These are phyloP conservation scores for Hypsizygus marmoreus DNA, from an alignment of 768 basidiomycete genomes.

Conservation along the genomic window DNA sequence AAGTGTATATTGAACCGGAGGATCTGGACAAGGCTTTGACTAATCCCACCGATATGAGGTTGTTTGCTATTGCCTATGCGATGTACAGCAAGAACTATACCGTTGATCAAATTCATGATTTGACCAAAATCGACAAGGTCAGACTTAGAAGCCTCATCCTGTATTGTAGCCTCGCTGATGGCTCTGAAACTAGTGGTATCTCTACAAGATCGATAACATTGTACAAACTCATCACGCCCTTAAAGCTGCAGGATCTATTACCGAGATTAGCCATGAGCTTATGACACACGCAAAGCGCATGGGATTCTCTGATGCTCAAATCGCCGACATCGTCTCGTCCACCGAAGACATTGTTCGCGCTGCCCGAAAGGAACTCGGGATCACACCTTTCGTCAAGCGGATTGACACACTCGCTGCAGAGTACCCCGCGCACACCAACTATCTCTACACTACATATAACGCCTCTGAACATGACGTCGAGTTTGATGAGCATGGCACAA, in stretches of 20 bases:
- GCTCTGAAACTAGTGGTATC: conserved; percentile 73
- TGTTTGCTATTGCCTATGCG: conserved; percentile 97
- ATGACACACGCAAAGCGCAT: conserved; percentile 88
- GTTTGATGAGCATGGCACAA: conserved; percentile 96
- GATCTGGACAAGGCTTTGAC: conserved; percentile 79
- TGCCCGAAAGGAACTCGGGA: conserved; percentile 80
- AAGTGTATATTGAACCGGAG: conserved; percentile 88
- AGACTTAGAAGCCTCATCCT: conserved; percentile 9
- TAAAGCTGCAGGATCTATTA: conserved; percentile 68
- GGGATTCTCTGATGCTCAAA: conserved; percentile 95
- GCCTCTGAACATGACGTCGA: conserved; percentile 94
- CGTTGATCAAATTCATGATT: conserved; percentile 85
- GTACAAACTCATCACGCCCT: conserved; percentile 83
- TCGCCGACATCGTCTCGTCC: conserved; percentile 75
- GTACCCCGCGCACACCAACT: conserved; percentile 98
- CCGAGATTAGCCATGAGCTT: conserved; percentile 70
- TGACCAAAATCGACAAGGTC: conserved; percentile 98
- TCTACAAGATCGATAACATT: conserved; percentile 99
- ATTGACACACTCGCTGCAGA: conserved; percentile 99
- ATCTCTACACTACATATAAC: conserved; percentile 99
- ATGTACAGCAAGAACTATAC: conserved; percentile 94
- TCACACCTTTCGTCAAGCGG: conserved; percentile 98
- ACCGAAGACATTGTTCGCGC: conserved; percentile 81
- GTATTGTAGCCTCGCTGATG: neutral
- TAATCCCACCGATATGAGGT: conserved; percentile 90